Base-by-base conservation (phyloP, 2,329 filamentous ascomycete species). In the Colletotrichum sojae region DNA sequence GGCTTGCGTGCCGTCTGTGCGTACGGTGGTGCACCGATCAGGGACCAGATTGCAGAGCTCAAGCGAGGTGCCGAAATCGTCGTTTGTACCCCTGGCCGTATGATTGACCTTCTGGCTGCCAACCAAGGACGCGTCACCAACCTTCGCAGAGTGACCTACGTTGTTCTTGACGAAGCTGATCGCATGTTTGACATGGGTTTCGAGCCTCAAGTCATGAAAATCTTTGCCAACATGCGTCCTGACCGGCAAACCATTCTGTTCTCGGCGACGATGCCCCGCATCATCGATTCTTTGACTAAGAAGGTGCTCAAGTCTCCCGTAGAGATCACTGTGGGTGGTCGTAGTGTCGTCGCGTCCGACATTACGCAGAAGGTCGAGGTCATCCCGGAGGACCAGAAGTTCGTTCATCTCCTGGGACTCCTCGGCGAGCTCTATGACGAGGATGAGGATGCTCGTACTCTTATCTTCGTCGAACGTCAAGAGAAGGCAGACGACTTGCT, bases 181-280 rank as follows among this genome's bases (percentile, higher is more conserved):
- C 92, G 96, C 71, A 98, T 99, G 96, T 98, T 98, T 78, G 96
- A 99, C 79, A 98, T 99, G 96, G 96, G 96, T 15, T 99, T 99
- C 77, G 95, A 97, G 81, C 95, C 96, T 2, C 96, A 99, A 79
- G 95, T 99, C 62, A 96, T 96, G 90, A 98, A 97, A 80, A 96
- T 99, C 67, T 91, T 98, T 77, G 90, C 90, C 73, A 97, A 96
- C 76, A 92, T 97, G 78, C 91, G 96, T 55, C 95, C 96, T 0
- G 93, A 98, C 78, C 91, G 93, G 58, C 96, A 99, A 78, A 97
- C 94, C 0, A 94, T 98, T 59, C 86, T 98, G 25, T 99, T 98
- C 80, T 98, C 96, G 0, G 96, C 96, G 4, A 99, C 96, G 0
- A 97, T 98, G 85, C 96, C 96, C 20, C 90, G 92, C 54, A 95